Evolutionary conservation across 2,329 filamentous ascomycete genomes (phyloP).

Genomic region (Golovinomyces cichoracearum): DNA sequence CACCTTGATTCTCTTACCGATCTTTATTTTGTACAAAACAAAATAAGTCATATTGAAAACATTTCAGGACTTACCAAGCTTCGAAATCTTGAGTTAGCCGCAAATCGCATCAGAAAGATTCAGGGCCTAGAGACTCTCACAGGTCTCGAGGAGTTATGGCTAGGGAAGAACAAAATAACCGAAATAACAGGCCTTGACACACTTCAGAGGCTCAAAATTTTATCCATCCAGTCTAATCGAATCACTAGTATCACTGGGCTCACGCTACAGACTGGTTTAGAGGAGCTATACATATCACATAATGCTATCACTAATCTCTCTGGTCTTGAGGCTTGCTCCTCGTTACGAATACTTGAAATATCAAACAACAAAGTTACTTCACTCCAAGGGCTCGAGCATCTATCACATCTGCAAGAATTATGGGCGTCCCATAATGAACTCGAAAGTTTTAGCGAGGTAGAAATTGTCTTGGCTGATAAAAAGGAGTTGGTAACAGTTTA

Average conservation of each 20-base stretch:
- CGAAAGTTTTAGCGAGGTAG: slow-evolving; percentile 54
- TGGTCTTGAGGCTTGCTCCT: slow-evolving; percentile 39
- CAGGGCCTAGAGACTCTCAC: slow-evolving; percentile 54
- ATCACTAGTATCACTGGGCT: slow-evolving; percentile 57
- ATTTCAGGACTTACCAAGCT: slow-evolving; percentile 50
- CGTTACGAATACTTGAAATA: slow-evolving; percentile 57
- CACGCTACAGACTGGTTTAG: slow-evolving; percentile 44
- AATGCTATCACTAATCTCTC: slow-evolving; percentile 60
- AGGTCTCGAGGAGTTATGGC: slow-evolving; percentile 69
- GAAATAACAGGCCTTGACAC: slow-evolving; percentile 51
- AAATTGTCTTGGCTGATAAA: slow-evolving; percentile 55
- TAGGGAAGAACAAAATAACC: slow-evolving; percentile 91
- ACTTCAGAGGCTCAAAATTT: slow-evolving; percentile 55
- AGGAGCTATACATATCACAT: slow-evolving; percentile 89
- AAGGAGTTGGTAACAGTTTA: slow-evolving; percentile 67
- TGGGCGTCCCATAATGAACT: slow-evolving; percentile 86
- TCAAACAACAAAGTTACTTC: slow-evolving; percentile 63
- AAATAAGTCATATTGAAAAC: slow-evolving; percentile 67
- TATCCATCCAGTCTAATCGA: slow-evolving; percentile 89
- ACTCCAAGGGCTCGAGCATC: slow-evolving; percentile 41
- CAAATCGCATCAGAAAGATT: slow-evolving; percentile 74
- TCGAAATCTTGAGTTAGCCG: slow-evolving; percentile 68
- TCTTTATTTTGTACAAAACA: slow-evolving; percentile 83
- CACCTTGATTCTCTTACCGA: slow-evolving; percentile 57
- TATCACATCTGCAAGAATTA: slow-evolving; percentile 57